Conservation (phyloP, 768 basidiomycete species). For the Lactarius hengduanensis region DNA sequence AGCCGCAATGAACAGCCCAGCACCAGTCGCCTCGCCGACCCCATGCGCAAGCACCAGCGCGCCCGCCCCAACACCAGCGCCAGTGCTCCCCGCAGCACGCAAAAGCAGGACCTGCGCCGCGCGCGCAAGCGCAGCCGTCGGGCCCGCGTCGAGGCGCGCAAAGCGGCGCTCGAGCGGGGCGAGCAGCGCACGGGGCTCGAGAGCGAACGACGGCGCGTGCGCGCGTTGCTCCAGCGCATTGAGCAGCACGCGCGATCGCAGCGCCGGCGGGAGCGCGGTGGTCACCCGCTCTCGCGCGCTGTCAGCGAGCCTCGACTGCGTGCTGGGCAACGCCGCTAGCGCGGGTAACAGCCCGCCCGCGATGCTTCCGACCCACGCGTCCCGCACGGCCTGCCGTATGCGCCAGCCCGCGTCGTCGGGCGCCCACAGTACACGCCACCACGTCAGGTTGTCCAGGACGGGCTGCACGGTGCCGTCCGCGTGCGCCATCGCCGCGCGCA, state of each 20-base stretch:
- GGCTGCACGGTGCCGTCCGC: constrained; percentile 16
- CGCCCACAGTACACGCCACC: constrained; percentile 25
- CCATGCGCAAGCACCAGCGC: constrained; percentile 25
- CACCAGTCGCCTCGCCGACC: constrained; percentile 30
- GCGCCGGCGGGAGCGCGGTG: constrained; percentile 19
- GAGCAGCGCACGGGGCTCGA: constrained; percentile 25
- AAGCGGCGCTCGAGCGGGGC: constrained; percentile 26
- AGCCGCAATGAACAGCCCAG: constrained; percentile 29
- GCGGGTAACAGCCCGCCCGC: constrained; percentile 19
- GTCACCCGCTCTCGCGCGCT: neutral
- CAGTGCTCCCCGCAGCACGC: constrained; percentile 23
- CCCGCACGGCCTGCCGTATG: constrained; percentile 12
- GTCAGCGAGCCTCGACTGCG: constrained; percentile 2
- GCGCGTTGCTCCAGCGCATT: constrained; percentile 30
- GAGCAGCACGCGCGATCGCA: constrained; percentile 29
- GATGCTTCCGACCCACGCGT: constrained; percentile 25
- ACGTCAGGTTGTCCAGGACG: constrained; percentile 13
- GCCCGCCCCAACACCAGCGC: constrained; percentile 27
- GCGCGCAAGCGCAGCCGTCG: constrained; percentile 29
- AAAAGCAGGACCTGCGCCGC: constrained; percentile 32
- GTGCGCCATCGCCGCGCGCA: constrained; percentile 13
- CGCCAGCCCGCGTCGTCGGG: constrained; percentile 28
- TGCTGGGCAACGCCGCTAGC: constrained; percentile 19
- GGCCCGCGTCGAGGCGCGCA: constrained; percentile 19
- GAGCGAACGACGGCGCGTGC: constrained; percentile 18